Evolutionary conservation across 2,329 filamentous ascomycete genomes (phyloP).

Genomic region (Sporothrix pallida): DNA sequence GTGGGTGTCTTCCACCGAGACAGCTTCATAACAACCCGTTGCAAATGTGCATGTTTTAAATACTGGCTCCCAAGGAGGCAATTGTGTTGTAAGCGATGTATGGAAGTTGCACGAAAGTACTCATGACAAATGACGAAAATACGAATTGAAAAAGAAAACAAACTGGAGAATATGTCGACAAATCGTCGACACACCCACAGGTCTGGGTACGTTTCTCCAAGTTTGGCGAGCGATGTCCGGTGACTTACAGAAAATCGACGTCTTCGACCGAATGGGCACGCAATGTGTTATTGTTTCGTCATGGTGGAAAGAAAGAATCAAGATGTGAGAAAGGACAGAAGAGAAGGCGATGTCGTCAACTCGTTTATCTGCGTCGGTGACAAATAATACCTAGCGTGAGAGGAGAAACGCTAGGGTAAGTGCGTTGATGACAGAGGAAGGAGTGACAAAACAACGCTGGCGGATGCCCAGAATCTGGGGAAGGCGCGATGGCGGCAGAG

Average conservation of each 20-base stretch:
- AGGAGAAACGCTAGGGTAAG: conserved; percentile 5
- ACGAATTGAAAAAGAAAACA: too few species aligned
- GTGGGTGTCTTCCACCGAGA: not conserved
- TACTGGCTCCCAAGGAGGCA: too few species aligned
- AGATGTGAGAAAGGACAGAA: not conserved
- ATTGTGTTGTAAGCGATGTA: too few species aligned
- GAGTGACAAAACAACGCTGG: not conserved
- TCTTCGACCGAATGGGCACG: not conserved
- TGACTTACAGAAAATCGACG: not conserved
- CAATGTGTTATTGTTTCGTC: not conserved
- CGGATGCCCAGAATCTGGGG: not conserved
- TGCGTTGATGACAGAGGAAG: not conserved
- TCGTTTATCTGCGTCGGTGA: conserved; percentile 17
- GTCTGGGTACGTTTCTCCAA: too few species aligned
- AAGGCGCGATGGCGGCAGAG: not conserved
- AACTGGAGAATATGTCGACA: too few species aligned
- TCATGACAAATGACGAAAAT: too few species aligned
- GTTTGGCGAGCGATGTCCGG: not conserved
- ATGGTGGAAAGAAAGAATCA: too few species aligned
- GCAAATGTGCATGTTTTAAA: too few species aligned
- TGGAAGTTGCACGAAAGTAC: too few species aligned
- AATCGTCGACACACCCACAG: too few species aligned
- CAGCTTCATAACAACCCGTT: too few species aligned
- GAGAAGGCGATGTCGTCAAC: conserved; percentile 1
- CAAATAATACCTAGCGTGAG: not conserved